Evolutionary conservation across 306 rosid species (phyloP).

Genomic region (Pyrus bretschneideri): DNA sequence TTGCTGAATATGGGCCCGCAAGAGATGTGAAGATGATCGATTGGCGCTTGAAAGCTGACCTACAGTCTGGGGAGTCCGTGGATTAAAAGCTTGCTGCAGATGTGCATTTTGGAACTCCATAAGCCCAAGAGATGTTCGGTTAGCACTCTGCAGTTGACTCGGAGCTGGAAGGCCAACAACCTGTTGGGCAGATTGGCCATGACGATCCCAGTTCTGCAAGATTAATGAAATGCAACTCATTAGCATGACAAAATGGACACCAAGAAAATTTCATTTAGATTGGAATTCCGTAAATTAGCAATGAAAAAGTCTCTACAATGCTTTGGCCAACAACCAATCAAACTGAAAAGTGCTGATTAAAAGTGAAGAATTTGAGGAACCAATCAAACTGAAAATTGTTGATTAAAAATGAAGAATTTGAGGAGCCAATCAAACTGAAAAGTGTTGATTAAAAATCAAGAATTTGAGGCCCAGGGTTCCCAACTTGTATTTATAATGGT

Average conservation of each 20-base stretch:
- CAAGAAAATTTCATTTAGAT: background rate
- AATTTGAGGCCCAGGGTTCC: background rate
- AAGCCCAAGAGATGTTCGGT: conserved; percentile 16
- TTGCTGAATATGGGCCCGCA: conserved; percentile 28
- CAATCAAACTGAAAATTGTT: background rate
- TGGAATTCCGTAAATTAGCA: background rate
- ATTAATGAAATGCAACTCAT: conserved; percentile 22
- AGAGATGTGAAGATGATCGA: conserved; percentile 20
- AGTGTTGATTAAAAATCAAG: background rate
- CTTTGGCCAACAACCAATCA: background rate
- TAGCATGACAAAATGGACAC: background rate
- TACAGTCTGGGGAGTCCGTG: conserved; percentile 18
- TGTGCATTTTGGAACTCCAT: conserved; percentile 41
- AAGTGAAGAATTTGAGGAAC: background rate
- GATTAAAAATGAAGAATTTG: background rate
- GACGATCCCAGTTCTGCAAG: conserved; percentile 42
- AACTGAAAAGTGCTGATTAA: background rate
- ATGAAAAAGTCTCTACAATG: background rate
- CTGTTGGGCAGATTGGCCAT: conserved; percentile 12
- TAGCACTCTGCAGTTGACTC: conserved; percentile 30
- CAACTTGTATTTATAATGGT: background rate
- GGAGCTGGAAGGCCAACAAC: conserved; percentile 6
- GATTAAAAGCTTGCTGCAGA: conserved; percentile 52
- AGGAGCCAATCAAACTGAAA: background rate
- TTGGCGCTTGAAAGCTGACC: conserved; percentile 18